Evolutionary conservation across 306 rosid species (phyloP).

Genomic region (Clitoria ternatea): DNA sequence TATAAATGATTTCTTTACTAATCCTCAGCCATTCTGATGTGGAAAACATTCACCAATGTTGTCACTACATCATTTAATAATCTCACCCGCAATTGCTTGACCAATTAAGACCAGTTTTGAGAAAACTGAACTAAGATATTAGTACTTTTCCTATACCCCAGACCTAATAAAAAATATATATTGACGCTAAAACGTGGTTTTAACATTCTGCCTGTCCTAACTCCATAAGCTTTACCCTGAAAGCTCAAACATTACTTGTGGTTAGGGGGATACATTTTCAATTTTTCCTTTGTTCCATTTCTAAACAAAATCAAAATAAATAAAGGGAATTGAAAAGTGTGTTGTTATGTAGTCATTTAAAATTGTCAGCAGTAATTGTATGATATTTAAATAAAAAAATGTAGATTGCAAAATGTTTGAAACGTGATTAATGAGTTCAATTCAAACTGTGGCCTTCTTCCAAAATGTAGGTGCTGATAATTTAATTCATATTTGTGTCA

Average conservation of each 20-base stretch:
- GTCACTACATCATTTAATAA: background rate
- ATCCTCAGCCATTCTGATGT: background rate
- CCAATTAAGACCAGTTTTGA: background rate
- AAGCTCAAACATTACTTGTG: background rate
- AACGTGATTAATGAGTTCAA: constrained; percentile 10
- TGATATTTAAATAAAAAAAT: background rate
- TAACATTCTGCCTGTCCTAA: background rate
- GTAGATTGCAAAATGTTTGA: background rate
- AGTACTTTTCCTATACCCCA: background rate
- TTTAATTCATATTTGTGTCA: background rate
- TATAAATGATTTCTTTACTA: background rate
- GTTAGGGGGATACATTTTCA: background rate
- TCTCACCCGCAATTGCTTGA: background rate
- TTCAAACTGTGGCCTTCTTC: background rate
- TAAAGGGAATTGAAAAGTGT: background rate
- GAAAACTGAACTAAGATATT: background rate
- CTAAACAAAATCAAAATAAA: background rate
- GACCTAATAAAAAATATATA: background rate
- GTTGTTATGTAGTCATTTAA: background rate
- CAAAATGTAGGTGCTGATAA: background rate
- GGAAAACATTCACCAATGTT: background rate
- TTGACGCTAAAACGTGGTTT: background rate
- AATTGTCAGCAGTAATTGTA: background rate
- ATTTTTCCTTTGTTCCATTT: background rate
- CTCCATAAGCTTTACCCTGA: background rate